A percentile compares a stretch with the other conserved stretches of the same genome.
phyloP scores from a whole-genome alignment of 2,329 filamentous ascomycete genomes.

The Aspergillus udagawae region DNA sequence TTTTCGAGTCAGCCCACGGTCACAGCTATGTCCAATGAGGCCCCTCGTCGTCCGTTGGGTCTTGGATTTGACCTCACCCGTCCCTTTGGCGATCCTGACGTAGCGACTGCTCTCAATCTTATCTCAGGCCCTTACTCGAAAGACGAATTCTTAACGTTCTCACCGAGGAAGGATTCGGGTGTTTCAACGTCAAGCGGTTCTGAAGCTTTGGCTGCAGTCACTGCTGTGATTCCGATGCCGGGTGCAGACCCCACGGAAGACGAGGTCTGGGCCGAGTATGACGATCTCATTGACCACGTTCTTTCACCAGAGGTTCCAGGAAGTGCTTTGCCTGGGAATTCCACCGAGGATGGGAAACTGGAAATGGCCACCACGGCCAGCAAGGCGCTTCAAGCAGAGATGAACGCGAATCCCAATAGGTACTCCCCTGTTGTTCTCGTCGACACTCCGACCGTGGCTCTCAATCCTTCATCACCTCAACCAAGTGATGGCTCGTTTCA shows the following conservation, averaged over 20 bases:
- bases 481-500: conserved; percentile 35
- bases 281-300: conserved; percentile 76
- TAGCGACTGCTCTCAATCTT: conserved; percentile 28
- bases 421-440: conserved; percentile 9
- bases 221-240: conserved; percentile 61
- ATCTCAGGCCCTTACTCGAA: conserved; percentile 36
- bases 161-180: conserved; percentile 68
- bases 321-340: conserved; percentile 12
- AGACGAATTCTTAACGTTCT: conserved; percentile 70
- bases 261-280: conserved; percentile 91
- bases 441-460: conserved; percentile 20
- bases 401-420: conserved; percentile 19
- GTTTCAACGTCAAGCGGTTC: conserved; percentile 64
- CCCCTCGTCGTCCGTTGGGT: conserved; percentile 22
- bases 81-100: conserved; percentile 31
- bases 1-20: conserved; percentile 19
- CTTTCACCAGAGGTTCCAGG: conserved; percentile 44
- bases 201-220: conserved; percentile 57
- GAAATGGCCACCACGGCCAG: conserved; percentile 37
- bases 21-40: conserved; percentile 18
- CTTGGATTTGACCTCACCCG: conserved; percentile 26
- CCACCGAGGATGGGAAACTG: conserved; percentile 26
- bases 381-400: conserved; percentile 34
- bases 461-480: conserved; percentile 21
- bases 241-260: conserved; percentile 68